These are phyloP conservation scores for grape (Vitis vinifera) DNA, from an alignment of 164 flowering plant genomes.

Conservation along the genomic window ASM3070453v1 NC_081816.1:1734001-1734500, in stretches of 20 bases:
- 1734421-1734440: constrained; percentile 54
- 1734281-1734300: constrained; percentile 74
- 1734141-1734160: constrained; percentile 63
- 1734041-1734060: neutral
- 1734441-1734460: constrained; percentile 64
- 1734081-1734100: constrained; percentile 67
- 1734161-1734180: constrained; percentile 85
- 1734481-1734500: constrained; percentile 81
- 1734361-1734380: constrained; percentile 57
- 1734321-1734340: constrained; percentile 55
- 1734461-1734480: constrained; percentile 54
- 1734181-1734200: constrained; percentile 79
- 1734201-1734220: neutral
- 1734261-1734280: constrained; percentile 54
- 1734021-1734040: no score
- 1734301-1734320: constrained; percentile 65
- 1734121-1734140: constrained; percentile 81
- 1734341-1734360: constrained; percentile 42
- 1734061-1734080: constrained; percentile 37
- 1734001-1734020: no score
- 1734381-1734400: constrained; percentile 38
- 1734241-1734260: no score
- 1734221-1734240: no score
- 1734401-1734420: constrained; percentile 42
- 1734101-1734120: constrained; percentile 73